Evolutionary conservation across 2,329 filamentous ascomycete species (phyloP), one percentile per base, ranked within the genome.

Genomic region (Cercospora sp.): DNA sequence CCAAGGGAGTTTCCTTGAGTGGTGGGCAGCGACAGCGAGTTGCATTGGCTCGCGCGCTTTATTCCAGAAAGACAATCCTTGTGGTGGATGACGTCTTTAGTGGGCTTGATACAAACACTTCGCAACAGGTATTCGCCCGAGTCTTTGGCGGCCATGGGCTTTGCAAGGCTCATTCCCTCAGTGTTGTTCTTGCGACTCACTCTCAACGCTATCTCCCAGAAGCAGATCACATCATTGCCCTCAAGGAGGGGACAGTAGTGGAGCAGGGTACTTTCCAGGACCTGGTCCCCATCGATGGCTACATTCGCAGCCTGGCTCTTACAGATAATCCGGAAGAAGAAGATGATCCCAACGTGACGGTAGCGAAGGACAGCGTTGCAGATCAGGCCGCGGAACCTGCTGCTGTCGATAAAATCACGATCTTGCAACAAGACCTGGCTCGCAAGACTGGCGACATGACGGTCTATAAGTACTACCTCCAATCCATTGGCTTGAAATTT

Each of bases 21-120:
- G 92, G 93, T 70, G 93, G 92, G 0, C 92, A 96, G 78, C 89
- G 91, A 75, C 94, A 92, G 90, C 87, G 92, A 63, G 86, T 95
- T 33, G 92, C 91, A 0, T 88, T 96, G 72, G 92, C 92, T 1
- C 84, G 92, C 58, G 91, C 92, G 0, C 83, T 95, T 18, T 95
- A 95, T 78, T 94, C 91, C 1, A 85, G 91, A 13, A 91, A 91
- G 0, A 89, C 90, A 0, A 89, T 93, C 69, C 82, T 96, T 5
- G 82, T 95, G 18, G 84, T 95, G 74, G 92, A 96, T 77, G 92
- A 96, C 75, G 91, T 94, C 48, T 94, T 96, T 78, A 75, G 82
- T 63, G 89, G 92, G 9, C 88, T 95, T 8, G 92, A 96, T 78
- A 90, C 78, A 1, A 74, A 79, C 3, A 87, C 85, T 0, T 77